Base-by-base conservation (phyloP, 2,329 filamentous ascomycete genomes). In the Cladosporium sp. region DNA sequence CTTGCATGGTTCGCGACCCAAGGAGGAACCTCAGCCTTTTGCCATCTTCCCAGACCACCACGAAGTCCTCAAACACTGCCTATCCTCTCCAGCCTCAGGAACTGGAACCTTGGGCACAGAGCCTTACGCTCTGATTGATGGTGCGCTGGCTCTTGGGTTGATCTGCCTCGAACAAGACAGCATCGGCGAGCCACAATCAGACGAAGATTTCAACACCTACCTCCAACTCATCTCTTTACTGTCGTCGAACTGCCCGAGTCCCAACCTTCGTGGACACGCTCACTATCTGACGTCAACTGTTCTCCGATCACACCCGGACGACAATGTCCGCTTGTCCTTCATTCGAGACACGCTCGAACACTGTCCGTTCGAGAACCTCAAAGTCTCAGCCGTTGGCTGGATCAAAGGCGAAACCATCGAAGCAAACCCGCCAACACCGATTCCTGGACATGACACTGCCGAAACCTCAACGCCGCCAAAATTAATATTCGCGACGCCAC, bases 371-470 rank as follows among this genome's bases (percentile, higher is more conserved):
- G 76, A 80, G 47, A 81, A 82, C 15, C 76, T 83, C 38, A 83
- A 82, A 64, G 81, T 82, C 37, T 80, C 78, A 42, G 83, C 83
- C 2, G 78, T 86, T 5, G 78, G 80, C 36, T 86, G 84, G 84
- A 72, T 86, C 36, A 86, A 85, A 66, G 76, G 82, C 40, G 84
- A 85, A 66, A 80, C 83, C 0, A 74, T 85, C 5, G 75, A 79
- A 63, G 77, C 79, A 4, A 78, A 73, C 39, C 65, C 63, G 11
- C 63, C 66, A 12, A 64, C 70, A 14, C 50, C 65, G 4, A 60
- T 64, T 11, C 59, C 61, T 55, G 63, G 62, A 19, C 61, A 68
- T 14, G 51, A 54, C n/a, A n/a, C 14, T 22, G 8, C 58, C 57
- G 8, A 40, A 17, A 5, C 38, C 3, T 40, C 51, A 12, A 28